Evolutionary conservation across 306 rosid genomes (phyloP).

Genomic region (Sicyos edulis): DNA sequence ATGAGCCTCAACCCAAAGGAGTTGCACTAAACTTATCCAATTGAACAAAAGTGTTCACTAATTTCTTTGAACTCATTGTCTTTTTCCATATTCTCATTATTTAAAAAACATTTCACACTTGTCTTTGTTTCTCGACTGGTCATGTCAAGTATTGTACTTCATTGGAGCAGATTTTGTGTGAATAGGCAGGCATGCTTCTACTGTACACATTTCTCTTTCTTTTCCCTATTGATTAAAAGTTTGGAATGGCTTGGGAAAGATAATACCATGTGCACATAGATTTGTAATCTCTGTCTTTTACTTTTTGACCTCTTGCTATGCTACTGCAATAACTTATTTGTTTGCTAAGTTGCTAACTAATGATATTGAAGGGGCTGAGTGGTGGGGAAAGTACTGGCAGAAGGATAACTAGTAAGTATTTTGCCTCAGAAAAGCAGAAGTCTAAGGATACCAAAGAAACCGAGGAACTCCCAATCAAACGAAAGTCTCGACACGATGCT

Average conservation of each 20-base stretch:
- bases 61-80: neutral
- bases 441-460: constrained; percentile 43
- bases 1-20: neutral
- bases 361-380: constrained; percentile 36
- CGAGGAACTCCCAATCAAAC: constrained; percentile 50
- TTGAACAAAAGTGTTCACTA: neutral
- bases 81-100: neutral
- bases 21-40: neutral
- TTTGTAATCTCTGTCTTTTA: neutral
- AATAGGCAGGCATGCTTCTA: neutral
- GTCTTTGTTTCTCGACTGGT: neutral
- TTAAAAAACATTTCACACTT: neutral
- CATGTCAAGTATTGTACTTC: neutral
- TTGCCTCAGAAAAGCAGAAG: constrained; percentile 40
- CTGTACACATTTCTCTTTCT: neutral
- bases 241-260: neutral
- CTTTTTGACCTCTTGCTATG: constrained; percentile 1
- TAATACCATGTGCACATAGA: neutral
- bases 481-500: constrained; percentile 52
- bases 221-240: neutral
- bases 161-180: neutral
- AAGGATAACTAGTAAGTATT: constrained; percentile 77
- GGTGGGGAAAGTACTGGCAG: constrained; percentile 57
- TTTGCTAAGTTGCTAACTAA: constrained; percentile 5
- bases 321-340: neutral